Evolutionary conservation across 805 yeast species (phyloP).

Genomic region (Jamesozyma hellenica): DNA sequence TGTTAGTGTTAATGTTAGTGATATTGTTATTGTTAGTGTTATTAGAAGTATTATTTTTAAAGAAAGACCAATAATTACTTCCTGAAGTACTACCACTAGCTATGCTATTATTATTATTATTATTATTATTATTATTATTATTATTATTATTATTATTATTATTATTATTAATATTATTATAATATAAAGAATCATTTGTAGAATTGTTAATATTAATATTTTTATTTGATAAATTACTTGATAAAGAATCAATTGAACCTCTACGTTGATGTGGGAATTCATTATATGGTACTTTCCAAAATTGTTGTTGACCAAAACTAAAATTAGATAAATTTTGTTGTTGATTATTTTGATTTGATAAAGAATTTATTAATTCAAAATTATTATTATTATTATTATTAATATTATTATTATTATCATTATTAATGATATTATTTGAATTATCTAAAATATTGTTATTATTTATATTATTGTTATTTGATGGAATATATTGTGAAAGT

Average conservation of each 20-base stretch:
- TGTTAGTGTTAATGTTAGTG: not conserved
- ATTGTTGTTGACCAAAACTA: constrained; percentile 22
- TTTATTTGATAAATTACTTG: constrained; percentile 23
- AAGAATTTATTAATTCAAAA: not conserved
- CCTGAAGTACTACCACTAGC: constrained; percentile 6
- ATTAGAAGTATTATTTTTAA: constrained; percentile 9
- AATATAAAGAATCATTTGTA: constrained; percentile 14
- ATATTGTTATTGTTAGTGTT: not conserved
- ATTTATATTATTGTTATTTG: constrained; percentile 2
- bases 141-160: not conserved
- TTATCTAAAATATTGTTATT: not conserved
- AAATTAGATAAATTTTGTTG: constrained; percentile 1
- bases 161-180: constrained; percentile 3
- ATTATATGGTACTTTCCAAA: constrained; percentile 31
- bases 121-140: constrained; percentile 1
- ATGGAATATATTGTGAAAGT: constrained; percentile 23
- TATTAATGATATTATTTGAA: not conserved
- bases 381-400: not conserved
- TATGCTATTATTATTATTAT: constrained; percentile 1
- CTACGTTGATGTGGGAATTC: constrained; percentile 25
- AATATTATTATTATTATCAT: not conserved
- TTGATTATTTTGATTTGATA: not conserved
- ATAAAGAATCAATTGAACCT: constrained; percentile 25
- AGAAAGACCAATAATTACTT: constrained; percentile 18
- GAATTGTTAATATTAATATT: constrained; percentile 3